These are phyloP conservation scores for Astragalus membranaceus DNA, from an alignment of 306 rosid species.

Conservation along the genomic window DNA sequence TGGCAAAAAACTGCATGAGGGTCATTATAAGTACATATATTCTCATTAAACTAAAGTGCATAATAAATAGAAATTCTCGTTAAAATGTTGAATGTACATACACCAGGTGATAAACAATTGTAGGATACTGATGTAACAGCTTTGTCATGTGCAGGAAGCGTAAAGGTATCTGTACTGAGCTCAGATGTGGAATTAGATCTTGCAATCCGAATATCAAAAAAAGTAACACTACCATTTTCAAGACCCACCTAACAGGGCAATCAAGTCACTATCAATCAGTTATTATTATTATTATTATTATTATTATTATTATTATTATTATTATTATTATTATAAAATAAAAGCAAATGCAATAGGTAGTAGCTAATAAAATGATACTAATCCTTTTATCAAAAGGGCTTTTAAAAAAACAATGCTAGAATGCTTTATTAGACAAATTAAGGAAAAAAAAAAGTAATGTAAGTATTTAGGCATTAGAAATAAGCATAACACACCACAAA, in stretches of 20 bases:
- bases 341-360: neutral
- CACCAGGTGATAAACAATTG: slow-evolving; percentile 58
- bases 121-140: slow-evolving; percentile 68
- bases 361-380: neutral
- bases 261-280: neutral
- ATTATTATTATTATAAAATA: too few relatives aligned
- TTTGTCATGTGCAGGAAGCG: slow-evolving; percentile 81
- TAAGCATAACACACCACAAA: slow-evolving; percentile 58
- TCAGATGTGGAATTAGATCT: slow-evolving; percentile 41
- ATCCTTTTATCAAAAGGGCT: neutral
- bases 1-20: slow-evolving; percentile 65
- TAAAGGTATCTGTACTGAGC: slow-evolving; percentile 43
- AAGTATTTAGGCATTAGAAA: slow-evolving; percentile 8
- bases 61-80: neutral
- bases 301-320: too few relatives aligned
- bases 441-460: neutral
- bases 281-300: too few relatives aligned
- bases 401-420: neutral
- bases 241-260: slow-evolving; percentile 66
- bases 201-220: slow-evolving; percentile 71
- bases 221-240: slow-evolving; percentile 67
- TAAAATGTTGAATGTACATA: slow-evolving; percentile 23
- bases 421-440: neutral
- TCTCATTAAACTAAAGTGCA: slow-evolving; percentile 6
- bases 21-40: too few relatives aligned